A percentile compares a stretch with the other conserved stretches of the same genome.
phyloP scores from a whole-genome alignment of 768 basidiomycete species.

The Piloderma croceum region DNA sequence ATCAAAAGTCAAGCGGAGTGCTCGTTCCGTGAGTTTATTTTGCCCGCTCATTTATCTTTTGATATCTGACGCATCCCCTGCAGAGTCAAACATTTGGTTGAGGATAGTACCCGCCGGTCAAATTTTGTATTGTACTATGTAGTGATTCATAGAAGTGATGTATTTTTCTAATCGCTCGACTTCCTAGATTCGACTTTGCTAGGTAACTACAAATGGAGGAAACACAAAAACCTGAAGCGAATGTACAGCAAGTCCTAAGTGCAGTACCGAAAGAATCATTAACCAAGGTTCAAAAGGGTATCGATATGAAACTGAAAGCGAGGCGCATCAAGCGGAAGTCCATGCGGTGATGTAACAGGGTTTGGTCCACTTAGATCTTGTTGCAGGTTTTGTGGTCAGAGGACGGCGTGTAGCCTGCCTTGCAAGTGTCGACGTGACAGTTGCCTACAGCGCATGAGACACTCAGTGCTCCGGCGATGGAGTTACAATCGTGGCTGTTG shows the following conservation, averaged over 20 bases:
- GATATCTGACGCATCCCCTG: constrained; percentile 16
- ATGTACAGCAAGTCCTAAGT: not conserved
- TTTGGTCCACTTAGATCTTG: no score
- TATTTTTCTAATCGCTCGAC: not conserved
- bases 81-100: constrained; percentile 91
- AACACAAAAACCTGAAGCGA: not conserved
- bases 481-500: no score
- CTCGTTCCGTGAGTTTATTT: constrained; percentile 57
- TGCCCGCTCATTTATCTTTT: not conserved
- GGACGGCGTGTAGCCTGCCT: no score
- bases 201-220: not conserved
- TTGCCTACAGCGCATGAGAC: no score
- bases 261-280: not conserved
- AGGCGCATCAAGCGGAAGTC: no score
- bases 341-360: no score
- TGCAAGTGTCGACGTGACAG: no score
- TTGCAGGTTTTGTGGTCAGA: no score
- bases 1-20: constrained; percentile 87
- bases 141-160: constrained; percentile 4
- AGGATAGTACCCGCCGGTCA: no score
- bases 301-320: not conserved
- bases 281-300: not conserved
- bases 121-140: constrained; percentile 11
- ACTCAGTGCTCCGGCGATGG: no score
- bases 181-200: no score